Percentiles rank a stretch among this genome's conserved stretches.
Conservation (phyloP, 2,329 filamentous ascomycete genomes). For the Botryotinia globosa region DNA sequence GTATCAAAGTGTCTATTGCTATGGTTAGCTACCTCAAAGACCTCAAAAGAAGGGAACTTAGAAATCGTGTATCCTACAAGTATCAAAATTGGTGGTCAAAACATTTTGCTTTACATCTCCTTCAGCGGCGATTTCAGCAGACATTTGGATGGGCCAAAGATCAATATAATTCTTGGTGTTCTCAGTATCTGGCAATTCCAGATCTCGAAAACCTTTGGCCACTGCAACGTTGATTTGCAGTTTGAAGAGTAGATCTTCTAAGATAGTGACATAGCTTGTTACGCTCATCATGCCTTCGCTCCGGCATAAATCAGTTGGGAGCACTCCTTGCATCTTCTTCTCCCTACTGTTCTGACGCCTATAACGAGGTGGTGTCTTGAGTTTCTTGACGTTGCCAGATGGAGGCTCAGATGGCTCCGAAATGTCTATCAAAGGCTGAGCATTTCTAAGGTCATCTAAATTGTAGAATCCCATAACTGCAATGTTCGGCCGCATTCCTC, state of each 20-base stretch:
- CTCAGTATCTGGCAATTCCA: constrained; percentile 64
- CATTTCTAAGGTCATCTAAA: constrained; percentile 68
- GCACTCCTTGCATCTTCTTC: constrained; percentile 53
- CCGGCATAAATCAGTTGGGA: constrained; percentile 69
- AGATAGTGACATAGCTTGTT: constrained; percentile 74
- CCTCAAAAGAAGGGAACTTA: neutral
- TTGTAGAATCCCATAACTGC: constrained; percentile 79
- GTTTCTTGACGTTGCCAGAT: constrained; percentile 25
- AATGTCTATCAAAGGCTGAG: constrained; percentile 55
- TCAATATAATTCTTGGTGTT: constrained; percentile 78
- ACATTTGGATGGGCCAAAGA: constrained; percentile 92
- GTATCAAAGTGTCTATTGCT: constrained; percentile 67
- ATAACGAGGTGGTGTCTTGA: constrained; percentile 30
- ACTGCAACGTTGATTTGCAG: constrained; percentile 82
- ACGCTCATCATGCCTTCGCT: constrained; percentile 67
- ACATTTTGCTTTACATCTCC: constrained; percentile 61
- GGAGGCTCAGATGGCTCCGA: constrained; percentile 47
- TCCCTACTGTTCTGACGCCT: constrained; percentile 54
- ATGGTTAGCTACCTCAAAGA: constrained; percentile 22
- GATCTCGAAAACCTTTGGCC: constrained; percentile 73
- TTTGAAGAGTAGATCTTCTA: constrained; percentile 76
- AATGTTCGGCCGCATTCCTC: constrained; percentile 87
- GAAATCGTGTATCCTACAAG: constrained; percentile 54
- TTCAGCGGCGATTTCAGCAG: constrained; percentile 71
- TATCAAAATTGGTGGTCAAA: constrained; percentile 86